A percentile compares a stretch with the other conserved stretches of the same genome.
Conservation (phyloP, 1,139 yeast species). For the Insectozyma bohioensis region DNA sequence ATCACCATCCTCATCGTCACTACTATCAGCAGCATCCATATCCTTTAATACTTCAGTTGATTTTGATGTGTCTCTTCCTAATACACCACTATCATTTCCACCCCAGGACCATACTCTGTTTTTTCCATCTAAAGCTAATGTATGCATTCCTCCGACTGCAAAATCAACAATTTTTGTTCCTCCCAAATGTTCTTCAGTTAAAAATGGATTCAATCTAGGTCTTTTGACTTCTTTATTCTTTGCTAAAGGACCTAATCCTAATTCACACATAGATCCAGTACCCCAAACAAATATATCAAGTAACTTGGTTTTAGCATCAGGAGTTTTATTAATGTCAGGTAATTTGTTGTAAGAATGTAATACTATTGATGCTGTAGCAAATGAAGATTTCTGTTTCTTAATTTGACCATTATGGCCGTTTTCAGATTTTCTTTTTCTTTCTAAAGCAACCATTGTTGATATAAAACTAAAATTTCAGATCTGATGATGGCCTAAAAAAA, state of each 20-base stretch:
- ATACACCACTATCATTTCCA: conserved; percentile 84
- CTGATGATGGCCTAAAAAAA: too few relatives aligned
- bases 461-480: too few relatives aligned
- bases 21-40: conserved; percentile 65
- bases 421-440: conserved; percentile 34
- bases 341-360: conserved; percentile 51
- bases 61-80: conserved; percentile 82
- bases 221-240: conserved; percentile 90
- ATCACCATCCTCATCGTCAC: conserved; percentile 80
- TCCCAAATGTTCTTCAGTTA: conserved; percentile 59
- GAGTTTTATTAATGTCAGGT: conserved; percentile 45
- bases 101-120: conserved; percentile 97
- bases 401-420: conserved; percentile 13
- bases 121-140: conserved; percentile 71
- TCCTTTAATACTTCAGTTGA: conserved; percentile 63
- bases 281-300: conserved; percentile 93
- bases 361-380: conserved; percentile 41
- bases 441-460: conserved; percentile 43
- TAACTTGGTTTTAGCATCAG: conserved; percentile 40
- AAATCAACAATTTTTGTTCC: conserved; percentile 63
- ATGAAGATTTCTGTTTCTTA: conserved; percentile 29
- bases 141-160: conserved; percentile 96
- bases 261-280: conserved; percentile 94
- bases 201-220: conserved; percentile 83
- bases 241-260: conserved; percentile 90